Evolutionary conservation across 2,329 filamentous ascomycete species (phyloP), one percentile per base, ranked within the genome.

Genomic region (Beauveria caledonica): DNA sequence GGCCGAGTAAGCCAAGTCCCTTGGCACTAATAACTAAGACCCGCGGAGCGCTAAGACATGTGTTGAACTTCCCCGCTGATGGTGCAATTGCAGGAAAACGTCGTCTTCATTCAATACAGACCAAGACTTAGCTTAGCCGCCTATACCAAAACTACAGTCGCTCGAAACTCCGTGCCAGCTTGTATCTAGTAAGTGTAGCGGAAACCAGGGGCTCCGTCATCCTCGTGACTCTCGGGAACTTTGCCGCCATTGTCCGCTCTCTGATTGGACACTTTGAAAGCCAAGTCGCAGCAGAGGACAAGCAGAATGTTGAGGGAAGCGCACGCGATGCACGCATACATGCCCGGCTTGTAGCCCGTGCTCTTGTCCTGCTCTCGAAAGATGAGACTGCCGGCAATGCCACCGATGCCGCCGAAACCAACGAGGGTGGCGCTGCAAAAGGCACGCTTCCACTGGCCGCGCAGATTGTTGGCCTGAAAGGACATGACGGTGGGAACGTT

Each of bases 391-490:
- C 89, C 89, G 1, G 84, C 83, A 64, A 94, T 94, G 39, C 90
- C 90, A 42, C 90, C 90, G 27, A 95, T 77, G 2, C 88, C 89
- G 8, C 89, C 89, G 54, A 89, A 84, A 1, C 87, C 88, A 3
- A 94, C 87, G 2, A 93, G 80, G 0, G 86, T 87, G 2, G 90
- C 88, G 62, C 85, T 89, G 70, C 85, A 87, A 66, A 94, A 86
- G 1, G 90, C 90, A 52, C 91, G 84, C 76, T 93, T 95, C 89
- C 90, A 95, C 74, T 94, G 90, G 0, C 90, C 90, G 58, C 89
- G 86, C 68, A 95, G 87, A 73, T 95, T 95, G 75, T 93, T 94
- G 46, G 89, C 89, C 75, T 93, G 90, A 75, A 90, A 94, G 0
- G 89, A 82, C 77, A 95, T 84, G 50, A 84, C 78, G 1, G 85